Conservation (phyloP, 768 basidiomycete species). For the Pseudohyphozyma bogoriensis region DNA sequence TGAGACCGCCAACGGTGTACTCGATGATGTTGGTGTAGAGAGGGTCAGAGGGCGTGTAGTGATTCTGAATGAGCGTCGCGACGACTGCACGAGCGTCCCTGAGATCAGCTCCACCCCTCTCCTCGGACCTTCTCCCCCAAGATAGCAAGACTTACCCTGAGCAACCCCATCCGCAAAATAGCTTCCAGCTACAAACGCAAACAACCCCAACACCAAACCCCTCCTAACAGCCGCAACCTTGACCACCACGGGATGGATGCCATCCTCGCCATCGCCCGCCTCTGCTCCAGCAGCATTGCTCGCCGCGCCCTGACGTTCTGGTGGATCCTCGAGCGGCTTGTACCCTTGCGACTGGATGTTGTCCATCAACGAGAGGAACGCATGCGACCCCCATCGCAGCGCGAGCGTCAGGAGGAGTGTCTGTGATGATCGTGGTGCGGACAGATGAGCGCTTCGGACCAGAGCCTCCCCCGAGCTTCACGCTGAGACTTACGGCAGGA, state of each 20-base stretch:
- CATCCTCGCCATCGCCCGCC: slow-evolving; percentile 3
- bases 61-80: slow-evolving; percentile 14
- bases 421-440: too few species aligned
- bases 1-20: slow-evolving; percentile 72
- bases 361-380: slow-evolving; percentile 11
- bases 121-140: slow-evolving; percentile 39
- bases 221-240: slow-evolving; percentile 1
- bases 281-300: background rate
- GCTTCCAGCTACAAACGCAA: slow-evolving; percentile 59
- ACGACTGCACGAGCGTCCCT: slow-evolving; percentile 2
- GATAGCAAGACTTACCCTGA: slow-evolving; percentile 43
- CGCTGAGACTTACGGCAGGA: slow-evolving; percentile 1
- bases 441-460: too few species aligned
- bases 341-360: slow-evolving; percentile 14
- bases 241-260: slow-evolving; percentile 21
- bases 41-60: slow-evolving; percentile 61
- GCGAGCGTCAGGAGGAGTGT: too few species aligned
- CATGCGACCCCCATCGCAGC: background rate
- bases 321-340: too few species aligned
- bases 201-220: slow-evolving; percentile 55
- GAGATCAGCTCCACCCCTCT: background rate
- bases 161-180: slow-evolving; percentile 66
- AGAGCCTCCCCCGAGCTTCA: too few species aligned
- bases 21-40: slow-evolving; percentile 88
- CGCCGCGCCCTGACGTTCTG: background rate